These are phyloP conservation scores for Saccharomycopsis crataegensis DNA, from an alignment of 1,139 yeast species.

Conservation along the genomic window DNA sequence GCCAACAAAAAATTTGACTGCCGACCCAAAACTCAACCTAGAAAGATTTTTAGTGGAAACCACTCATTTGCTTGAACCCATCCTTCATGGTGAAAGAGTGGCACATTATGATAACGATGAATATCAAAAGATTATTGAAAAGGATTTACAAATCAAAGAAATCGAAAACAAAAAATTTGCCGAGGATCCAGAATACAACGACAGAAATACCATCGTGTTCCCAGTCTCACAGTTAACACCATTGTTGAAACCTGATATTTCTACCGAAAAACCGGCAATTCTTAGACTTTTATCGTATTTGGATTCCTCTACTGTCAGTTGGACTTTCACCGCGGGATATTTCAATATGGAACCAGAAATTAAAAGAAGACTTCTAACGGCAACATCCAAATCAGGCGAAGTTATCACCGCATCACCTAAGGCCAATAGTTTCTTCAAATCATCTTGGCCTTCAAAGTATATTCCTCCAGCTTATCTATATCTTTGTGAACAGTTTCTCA, in stretches of 20 bases:
- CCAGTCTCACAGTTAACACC: constrained; percentile 93
- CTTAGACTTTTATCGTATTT: constrained; percentile 53
- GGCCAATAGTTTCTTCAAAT: constrained; percentile 88
- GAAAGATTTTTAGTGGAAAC: constrained; percentile 53
- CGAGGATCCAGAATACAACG: constrained; percentile 19
- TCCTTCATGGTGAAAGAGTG: constrained; percentile 14
- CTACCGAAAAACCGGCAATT: constrained; percentile 76
- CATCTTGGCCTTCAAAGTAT: constrained; percentile 73
- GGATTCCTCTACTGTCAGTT: constrained; percentile 48
- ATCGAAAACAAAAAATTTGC: constrained; percentile 6
- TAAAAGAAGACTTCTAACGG: constrained; percentile 48
- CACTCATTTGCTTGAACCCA: constrained; percentile 37
- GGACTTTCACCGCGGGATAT: constrained; percentile 96
- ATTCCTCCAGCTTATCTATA: constrained; percentile 85
- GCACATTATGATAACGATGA: constrained; percentile 18
- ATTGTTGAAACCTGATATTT: constrained; percentile 51
- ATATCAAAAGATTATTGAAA: constrained; percentile 12
- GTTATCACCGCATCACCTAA: constrained; percentile 87
- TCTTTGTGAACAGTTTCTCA: constrained; percentile 63
- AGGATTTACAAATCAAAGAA: constrained; percentile 1
- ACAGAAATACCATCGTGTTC: constrained; percentile 61
- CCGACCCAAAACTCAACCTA: constrained; percentile 62
- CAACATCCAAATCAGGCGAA: constrained; percentile 50
- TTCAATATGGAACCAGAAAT: constrained; percentile 84
- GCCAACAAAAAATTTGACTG: constrained; percentile 68